Conservation (phyloP, 352 stramenopile species). For the Blastocystis sp. region DNA sequence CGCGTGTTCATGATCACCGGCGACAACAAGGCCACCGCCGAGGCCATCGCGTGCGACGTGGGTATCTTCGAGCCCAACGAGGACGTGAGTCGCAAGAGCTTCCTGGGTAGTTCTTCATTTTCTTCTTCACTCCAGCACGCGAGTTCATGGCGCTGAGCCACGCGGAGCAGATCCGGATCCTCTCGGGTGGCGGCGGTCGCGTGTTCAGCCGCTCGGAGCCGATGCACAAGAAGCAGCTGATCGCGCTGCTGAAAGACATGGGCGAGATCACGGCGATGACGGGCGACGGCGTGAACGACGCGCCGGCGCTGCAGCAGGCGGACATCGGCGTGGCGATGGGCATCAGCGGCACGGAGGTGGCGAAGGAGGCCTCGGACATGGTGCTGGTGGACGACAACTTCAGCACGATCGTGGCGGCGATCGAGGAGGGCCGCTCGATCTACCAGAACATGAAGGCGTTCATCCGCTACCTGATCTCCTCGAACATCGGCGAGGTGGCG, state of each 20-base stretch:
- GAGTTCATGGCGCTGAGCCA: background rate
- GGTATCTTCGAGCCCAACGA: conserved; percentile 71
- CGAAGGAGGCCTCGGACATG: conserved; percentile 93
- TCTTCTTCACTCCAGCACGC: background rate
- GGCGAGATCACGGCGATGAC: conserved; percentile 91
- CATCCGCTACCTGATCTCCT: conserved; percentile 95
- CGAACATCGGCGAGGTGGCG: conserved; percentile 95
- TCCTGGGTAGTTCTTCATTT: background rate
- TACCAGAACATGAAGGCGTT: conserved; percentile 94
- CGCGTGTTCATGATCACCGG: conserved; percentile 85
- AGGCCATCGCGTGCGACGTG: conserved; percentile 82
- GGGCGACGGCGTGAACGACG: conserved; percentile 96
- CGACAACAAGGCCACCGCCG: conserved; percentile 78
- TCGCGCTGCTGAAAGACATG: conserved; percentile 77
- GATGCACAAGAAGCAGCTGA: conserved; percentile 86
- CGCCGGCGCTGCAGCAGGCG: conserved; percentile 65
- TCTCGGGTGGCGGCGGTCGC: background rate
- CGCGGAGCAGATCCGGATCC: background rate
- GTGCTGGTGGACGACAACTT: conserved; percentile 97
- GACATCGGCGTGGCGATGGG: conserved; percentile 90
- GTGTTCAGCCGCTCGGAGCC: conserved; percentile 80
- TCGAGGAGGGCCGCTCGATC: conserved; percentile 69
- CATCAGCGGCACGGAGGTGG: conserved; percentile 87
- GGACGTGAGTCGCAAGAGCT: conserved; percentile 14
- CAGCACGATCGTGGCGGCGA: conserved; percentile 83